Percentiles rank a stretch among this genome's conserved stretches.
Evolutionary conservation across 176 grass and related monocot species (phyloP).

Genomic region (Oryza brachyantha): DNA sequence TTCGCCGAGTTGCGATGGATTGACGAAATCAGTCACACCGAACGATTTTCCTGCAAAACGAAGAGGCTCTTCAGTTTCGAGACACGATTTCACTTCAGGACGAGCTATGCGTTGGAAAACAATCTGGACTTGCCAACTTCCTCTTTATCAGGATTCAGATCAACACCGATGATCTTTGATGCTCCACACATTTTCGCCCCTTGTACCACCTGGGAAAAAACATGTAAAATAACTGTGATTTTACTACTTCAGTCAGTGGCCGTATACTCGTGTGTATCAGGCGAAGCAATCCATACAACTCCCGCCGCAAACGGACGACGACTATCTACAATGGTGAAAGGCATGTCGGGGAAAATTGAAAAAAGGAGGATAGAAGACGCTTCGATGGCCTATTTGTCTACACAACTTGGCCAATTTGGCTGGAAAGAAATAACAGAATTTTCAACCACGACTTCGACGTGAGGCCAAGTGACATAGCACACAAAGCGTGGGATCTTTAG

Average conservation of each 20-base stretch:
- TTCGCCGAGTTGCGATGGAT: slow-evolving; percentile 42
- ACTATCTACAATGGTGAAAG: too few species aligned
- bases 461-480: too few species aligned
- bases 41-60: slow-evolving; percentile 33
- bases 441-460: too few species aligned
- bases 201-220: slow-evolving; percentile 47
- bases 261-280: background rate
- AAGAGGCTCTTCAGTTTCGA: background rate
- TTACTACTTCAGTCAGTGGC: too few species aligned
- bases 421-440: too few species aligned
- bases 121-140: slow-evolving; percentile 26
- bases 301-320: too few species aligned
- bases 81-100: background rate
- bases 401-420: too few species aligned
- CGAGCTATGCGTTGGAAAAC: background rate
- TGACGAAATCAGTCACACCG: slow-evolving; percentile 53
- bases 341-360: too few species aligned
- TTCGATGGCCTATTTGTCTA: too few species aligned
- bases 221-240: background rate
- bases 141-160: slow-evolving; percentile 57
- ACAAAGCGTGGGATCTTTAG: too few species aligned
- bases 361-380: too few species aligned
- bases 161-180: slow-evolving; percentile 55
- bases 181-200: slow-evolving; percentile 60
- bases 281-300: background rate